Percentiles rank a stretch among this genome's conserved stretches.
phyloP scores from a whole-genome alignment of 139 green algal species.

The Closterium sp. region DNA sequence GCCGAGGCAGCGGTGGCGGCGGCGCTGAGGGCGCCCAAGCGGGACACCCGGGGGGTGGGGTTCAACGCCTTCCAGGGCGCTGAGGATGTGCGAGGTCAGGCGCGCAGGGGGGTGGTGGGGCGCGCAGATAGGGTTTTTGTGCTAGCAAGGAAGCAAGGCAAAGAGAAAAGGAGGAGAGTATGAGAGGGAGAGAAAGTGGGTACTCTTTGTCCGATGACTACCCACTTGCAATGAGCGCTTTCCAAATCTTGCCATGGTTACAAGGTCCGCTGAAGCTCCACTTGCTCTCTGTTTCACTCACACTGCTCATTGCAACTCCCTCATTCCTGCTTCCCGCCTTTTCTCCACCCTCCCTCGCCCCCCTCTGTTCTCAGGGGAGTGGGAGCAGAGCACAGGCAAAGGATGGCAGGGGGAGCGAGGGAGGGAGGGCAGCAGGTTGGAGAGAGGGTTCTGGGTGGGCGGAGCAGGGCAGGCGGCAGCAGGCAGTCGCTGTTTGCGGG shows the following conservation, averaged over 20 bases:
- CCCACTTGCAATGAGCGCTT: too few species aligned
- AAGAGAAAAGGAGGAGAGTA: too few species aligned
- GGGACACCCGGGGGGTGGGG: constrained; percentile 80
- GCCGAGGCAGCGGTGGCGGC: constrained; percentile 69
- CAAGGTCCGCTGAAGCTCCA: too few species aligned
- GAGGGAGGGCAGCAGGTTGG: not conserved
- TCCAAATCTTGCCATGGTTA: too few species aligned
- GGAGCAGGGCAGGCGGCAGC: not conserved
- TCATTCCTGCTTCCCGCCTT: not conserved
- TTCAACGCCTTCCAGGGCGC: constrained; percentile 87
- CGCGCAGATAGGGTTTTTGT: too few species aligned
- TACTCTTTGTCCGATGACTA: too few species aligned
- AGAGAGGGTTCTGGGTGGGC: not conserved
- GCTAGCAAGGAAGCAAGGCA: too few species aligned
- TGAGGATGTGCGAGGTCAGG: constrained; percentile 73
- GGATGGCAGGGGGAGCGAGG: not conserved
- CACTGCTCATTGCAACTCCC: not conserved
- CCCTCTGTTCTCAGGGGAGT: too few species aligned
- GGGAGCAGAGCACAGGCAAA: not conserved
- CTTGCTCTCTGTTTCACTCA: not conserved
- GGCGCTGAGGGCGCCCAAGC: constrained; percentile 76
- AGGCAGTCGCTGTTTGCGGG: not conserved
- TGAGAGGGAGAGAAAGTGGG: too few species aligned
- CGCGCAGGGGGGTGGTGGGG: not conserved
- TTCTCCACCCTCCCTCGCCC: not conserved